phyloP scores from a whole-genome alignment of 345 rosid species.

The Linum trigynum region DNA sequence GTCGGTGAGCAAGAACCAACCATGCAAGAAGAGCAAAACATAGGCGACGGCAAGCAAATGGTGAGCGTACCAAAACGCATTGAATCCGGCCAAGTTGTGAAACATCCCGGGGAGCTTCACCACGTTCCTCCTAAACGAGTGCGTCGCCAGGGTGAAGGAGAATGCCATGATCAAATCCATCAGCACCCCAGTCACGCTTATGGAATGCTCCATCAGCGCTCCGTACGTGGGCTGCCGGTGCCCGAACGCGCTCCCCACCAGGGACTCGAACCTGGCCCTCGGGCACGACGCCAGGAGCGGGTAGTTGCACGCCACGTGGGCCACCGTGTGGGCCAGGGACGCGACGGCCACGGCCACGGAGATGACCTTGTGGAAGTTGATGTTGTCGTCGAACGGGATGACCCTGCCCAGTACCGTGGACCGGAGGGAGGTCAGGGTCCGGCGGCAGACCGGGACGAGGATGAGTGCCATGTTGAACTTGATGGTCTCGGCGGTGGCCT shows the following conservation, averaged over 20 bases:
- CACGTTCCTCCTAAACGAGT: constrained; percentile 54
- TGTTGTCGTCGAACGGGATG: constrained; percentile 86
- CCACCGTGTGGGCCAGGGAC: constrained; percentile 33
- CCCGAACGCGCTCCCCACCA: constrained; percentile 35
- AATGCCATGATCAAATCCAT: constrained; percentile 52
- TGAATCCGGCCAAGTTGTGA: constrained; percentile 67
- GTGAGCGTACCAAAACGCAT: constrained; percentile 94
- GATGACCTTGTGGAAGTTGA: constrained; percentile 71
- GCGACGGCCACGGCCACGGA: constrained; percentile 44
- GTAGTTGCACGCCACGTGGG: constrained; percentile 60
- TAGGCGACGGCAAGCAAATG: constrained; percentile 72
- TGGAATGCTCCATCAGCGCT: constrained; percentile 37
- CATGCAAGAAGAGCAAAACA: constrained; percentile 56
- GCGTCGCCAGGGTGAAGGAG: constrained; percentile 60
- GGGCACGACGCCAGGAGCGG: constrained; percentile 42
- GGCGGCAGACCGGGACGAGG: constrained; percentile 71
- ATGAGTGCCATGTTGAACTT: constrained; percentile 88
- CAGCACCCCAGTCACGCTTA: constrained; percentile 56
- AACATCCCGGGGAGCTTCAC: constrained; percentile 60
- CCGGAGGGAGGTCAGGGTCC: constrained; percentile 61
- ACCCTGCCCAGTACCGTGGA: constrained; percentile 42
- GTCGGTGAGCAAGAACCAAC: constrained; percentile 55
- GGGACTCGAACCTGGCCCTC: constrained; percentile 31
- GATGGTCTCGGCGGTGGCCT: constrained; percentile 79
- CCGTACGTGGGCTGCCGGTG: constrained; percentile 55